Percentiles rank a stretch among this genome's conserved stretches.
phyloP scores from a whole-genome alignment of 1,284 basidiomycete species.

The Fomitopsis palustris region DNA sequence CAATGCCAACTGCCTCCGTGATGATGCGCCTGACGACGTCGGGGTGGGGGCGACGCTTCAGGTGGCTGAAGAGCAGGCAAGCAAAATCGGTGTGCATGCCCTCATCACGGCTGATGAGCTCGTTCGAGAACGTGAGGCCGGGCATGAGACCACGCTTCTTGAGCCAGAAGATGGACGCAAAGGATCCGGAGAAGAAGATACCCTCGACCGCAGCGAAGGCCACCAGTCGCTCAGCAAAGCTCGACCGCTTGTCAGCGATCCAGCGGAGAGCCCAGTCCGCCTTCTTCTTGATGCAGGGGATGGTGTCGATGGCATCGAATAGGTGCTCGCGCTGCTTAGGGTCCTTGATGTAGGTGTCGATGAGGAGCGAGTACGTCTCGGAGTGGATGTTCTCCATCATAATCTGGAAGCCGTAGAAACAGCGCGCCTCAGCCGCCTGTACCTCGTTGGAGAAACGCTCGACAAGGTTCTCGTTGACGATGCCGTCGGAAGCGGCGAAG shows the following conservation, averaged over 20 bases:
- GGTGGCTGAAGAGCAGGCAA: conserved; percentile 89
- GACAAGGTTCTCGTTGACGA: conserved; percentile 96
- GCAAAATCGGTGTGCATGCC: conserved; percentile 99
- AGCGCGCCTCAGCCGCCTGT: conserved; percentile 92
- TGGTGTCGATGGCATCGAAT: conserved; percentile 93
- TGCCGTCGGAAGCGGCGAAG: conserved; percentile 96
- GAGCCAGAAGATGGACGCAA: conserved; percentile 96
- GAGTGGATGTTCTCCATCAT: conserved; percentile 99
- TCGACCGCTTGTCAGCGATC: conserved; percentile 84
- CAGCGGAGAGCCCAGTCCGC: conserved; percentile 93
- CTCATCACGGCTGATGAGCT: conserved; percentile 96
- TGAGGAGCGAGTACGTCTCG: conserved; percentile 96
- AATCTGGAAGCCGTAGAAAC: conserved; percentile 99
- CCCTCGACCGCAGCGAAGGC: conserved; percentile 99
- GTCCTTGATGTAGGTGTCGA: conserved; percentile 98
- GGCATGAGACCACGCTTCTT: conserved; percentile 99
- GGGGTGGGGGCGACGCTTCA: conserved; percentile 78
- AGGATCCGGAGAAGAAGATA: conserved; percentile 96
- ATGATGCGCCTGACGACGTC: conserved; percentile 71
- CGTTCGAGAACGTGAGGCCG: conserved; percentile 95
- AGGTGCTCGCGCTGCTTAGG: conserved; percentile 80
- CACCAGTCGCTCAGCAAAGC: conserved; percentile 89
- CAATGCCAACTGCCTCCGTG: conserved; percentile 65
- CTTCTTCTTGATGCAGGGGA: conserved; percentile 90
- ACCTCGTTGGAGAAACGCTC: conserved; percentile 96